Evolutionary conservation across 345 rosid species (phyloP).

Genomic region (Lumnitzera racemosa): DNA sequence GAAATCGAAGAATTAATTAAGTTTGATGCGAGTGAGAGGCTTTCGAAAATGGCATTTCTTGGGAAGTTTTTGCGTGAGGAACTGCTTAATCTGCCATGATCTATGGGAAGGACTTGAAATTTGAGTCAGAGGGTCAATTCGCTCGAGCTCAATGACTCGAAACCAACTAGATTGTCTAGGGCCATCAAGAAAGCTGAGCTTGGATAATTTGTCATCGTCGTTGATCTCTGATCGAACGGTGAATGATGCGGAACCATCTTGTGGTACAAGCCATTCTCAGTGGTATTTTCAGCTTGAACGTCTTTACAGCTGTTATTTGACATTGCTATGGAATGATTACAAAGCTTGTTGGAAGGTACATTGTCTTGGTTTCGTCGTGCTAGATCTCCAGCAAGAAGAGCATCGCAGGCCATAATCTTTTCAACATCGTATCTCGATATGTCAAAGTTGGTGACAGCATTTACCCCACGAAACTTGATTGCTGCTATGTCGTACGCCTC

Average conservation of each 20-base stretch:
- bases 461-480: conserved; percentile 62
- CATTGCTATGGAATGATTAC: conserved; percentile 21
- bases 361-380: conserved; percentile 45
- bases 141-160: conserved; percentile 24
- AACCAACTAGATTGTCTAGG: conserved; percentile 26
- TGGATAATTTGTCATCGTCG: conserved; percentile 12
- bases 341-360: conserved; percentile 8
- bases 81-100: too few species aligned
- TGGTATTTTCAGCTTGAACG: too few species aligned
- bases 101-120: not conserved
- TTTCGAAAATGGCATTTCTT: too few species aligned
- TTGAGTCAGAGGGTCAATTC: conserved; percentile 8
- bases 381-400: conserved; percentile 53
- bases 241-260: too few species aligned
- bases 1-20: too few species aligned
- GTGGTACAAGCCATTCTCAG: too few species aligned
- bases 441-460: conserved; percentile 76
- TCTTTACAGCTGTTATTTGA: conserved; percentile 4
- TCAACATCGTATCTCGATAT: conserved; percentile 56
- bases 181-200: conserved; percentile 21
- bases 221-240: not conserved
- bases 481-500: conserved; percentile 79
- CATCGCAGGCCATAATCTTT: conserved; percentile 53
- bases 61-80: too few species aligned
- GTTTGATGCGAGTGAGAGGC: too few species aligned